Base-by-base conservation (phyloP, 768 basidiomycete genomes). In the Lactarius vividus region DNA sequence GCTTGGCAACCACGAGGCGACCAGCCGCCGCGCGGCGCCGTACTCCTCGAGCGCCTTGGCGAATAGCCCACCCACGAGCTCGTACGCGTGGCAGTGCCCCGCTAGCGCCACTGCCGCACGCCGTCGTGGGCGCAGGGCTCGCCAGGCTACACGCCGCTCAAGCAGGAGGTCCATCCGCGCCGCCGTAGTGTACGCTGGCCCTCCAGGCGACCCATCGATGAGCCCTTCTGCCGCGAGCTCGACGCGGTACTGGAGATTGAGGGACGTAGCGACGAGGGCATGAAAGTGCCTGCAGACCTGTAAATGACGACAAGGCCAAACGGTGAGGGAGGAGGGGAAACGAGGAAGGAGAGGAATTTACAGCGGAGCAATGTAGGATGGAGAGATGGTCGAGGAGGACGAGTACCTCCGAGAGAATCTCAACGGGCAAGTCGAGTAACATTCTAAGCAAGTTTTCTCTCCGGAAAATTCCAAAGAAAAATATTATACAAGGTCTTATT, bases 21-120 rank as follows among this genome's bases (percentile, higher is more conserved):
- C 69, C n/a, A 77, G 62, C 15, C 39, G 23, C 23, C 72, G 71
- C 23, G 62, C 64, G 0, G 74, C 67, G 20, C 70, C 72, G 11
- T 52, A 28, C 33, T 54, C 62, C 40, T 67, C 59, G 6, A 66
- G 42, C 18, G 61, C 57, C 1, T 57, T 62, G 40, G 80, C 83
- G 72, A 87, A 87, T 0, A 85, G 72, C 0, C 87, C 87, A 0
- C 78, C 83, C 4, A 87, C 86, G 65, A 88, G 78, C 65, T 88
- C 86, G 70, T 88, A 88, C 4, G 85, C 84, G 55, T 76, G 76
- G 62, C 80, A 82, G 2, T 71, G 66, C 0, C 77, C 81, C 0
- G 77, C 72, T 40, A 79, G 71, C 6, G 75, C 73, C 0, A 81
- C 71, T 0, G 66, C 56, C 1, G 69, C 64, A 15, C 66, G 69